Percentiles rank a stretch among this genome's conserved stretches.
These are phyloP conservation scores for Colletotrichum gigasporum DNA, from an alignment of 2,329 filamentous ascomycete species.

Conservation along the genomic window DNA sequence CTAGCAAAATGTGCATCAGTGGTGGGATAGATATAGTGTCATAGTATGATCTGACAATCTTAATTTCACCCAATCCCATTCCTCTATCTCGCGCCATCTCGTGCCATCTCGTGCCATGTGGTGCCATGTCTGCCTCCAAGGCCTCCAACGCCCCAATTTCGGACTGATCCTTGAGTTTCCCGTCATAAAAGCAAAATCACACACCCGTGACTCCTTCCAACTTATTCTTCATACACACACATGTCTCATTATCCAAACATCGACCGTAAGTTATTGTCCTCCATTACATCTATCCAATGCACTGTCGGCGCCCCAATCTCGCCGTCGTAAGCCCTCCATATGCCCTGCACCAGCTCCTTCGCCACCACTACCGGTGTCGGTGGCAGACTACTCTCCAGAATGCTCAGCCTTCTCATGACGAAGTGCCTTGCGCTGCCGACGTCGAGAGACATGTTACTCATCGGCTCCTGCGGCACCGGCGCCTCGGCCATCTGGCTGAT, in stretches of 20 bases:
- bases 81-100: too few relatives aligned
- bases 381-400: slow-evolving; percentile 49
- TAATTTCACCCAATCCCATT: too few relatives aligned
- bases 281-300: slow-evolving; percentile 56
- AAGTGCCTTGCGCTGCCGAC: slow-evolving; percentile 49
- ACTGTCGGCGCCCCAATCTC: slow-evolving; percentile 45
- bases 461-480: background rate
- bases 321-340: slow-evolving; percentile 52
- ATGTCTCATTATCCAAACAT: slow-evolving; percentile 41
- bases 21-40: too few relatives aligned
- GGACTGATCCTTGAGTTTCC: too few relatives aligned
- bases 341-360: slow-evolving; percentile 49
- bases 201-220: too few relatives aligned
- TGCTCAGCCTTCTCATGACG: slow-evolving; percentile 47
- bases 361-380: slow-evolving; percentile 53
- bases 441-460: slow-evolving; percentile 42
- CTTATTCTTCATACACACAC: background rate
- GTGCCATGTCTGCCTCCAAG: too few relatives aligned
- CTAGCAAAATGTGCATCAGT: background rate
- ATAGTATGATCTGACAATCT: too few relatives aligned
- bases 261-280: slow-evolving; percentile 42
- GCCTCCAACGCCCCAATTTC: too few relatives aligned
- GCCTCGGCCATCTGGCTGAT: slow-evolving; percentile 32
- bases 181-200: too few relatives aligned
- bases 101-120: too few relatives aligned